A percentile compares a stretch with the other conserved stretches of the same genome.
Evolutionary conservation across 371 early-diverging fungal genomes (phyloP).

Genomic region (Zopfochytrium polystomum): DNA sequence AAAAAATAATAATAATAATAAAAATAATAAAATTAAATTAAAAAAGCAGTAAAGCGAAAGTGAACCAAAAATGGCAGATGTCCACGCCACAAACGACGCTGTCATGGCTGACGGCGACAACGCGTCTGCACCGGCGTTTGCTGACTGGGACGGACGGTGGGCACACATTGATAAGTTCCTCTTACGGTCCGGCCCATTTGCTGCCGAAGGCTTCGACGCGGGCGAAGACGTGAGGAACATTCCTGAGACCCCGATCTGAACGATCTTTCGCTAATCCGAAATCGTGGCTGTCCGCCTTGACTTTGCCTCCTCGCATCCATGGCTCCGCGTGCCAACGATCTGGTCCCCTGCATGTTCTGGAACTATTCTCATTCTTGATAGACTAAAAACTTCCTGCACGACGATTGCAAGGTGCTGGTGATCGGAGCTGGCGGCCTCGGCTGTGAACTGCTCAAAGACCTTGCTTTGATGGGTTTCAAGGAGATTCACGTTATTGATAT

Average conservation of each 20-base stretch:
- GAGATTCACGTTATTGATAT: conserved; percentile 83
- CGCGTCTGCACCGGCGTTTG: too few species aligned
- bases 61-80: too few species aligned
- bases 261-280: not conserved
- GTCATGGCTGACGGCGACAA: too few species aligned
- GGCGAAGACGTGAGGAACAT: conserved; percentile 42
- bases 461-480: conserved; percentile 85
- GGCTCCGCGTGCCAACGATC: not conserved
- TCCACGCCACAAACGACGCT: too few species aligned
- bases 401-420: conserved; percentile 40
- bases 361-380: not conserved
- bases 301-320: not conserved
- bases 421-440: conserved; percentile 93
- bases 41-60: too few species aligned
- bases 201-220: conserved; percentile 41
- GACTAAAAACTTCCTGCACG: conserved; percentile 13
- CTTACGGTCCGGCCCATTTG: conserved; percentile 41
- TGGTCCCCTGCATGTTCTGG: not conserved
- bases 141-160: conserved; percentile 35
- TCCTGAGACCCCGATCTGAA: too few species aligned
- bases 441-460: conserved; percentile 95
- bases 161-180: conserved; percentile 37
- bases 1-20: too few species aligned
- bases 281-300: not conserved
- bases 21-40: too few species aligned